phyloP scores from a whole-genome alignment of 2,329 filamentous ascomycete genomes.

The Stylonectria norvegica region DNA sequence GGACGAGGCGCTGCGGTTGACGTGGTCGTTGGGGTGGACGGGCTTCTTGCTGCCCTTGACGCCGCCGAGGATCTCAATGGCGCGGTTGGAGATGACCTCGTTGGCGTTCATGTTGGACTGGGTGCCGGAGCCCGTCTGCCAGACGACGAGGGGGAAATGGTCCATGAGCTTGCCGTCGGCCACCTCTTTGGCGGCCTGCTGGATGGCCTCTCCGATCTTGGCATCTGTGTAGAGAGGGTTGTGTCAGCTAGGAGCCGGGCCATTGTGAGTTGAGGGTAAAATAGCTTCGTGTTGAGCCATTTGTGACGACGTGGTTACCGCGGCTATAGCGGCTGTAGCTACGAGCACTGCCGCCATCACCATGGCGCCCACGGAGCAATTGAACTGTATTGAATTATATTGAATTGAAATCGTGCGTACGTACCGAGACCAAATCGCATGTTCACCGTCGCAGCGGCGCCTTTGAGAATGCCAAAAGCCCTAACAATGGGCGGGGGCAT shows the following conservation, averaged over 20 bases:
- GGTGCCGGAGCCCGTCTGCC: constrained; percentile 98
- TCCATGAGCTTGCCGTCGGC: constrained; percentile 90
- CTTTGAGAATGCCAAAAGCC: constrained; percentile 96
- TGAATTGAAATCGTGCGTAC: constrained; percentile 22
- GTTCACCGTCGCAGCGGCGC: constrained; percentile 92
- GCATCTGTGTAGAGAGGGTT: constrained; percentile 60
- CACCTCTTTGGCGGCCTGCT: constrained; percentile 91
- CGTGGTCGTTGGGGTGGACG: constrained; percentile 98
- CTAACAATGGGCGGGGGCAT: constrained; percentile 91
- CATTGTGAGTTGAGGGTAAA: constrained; percentile 2
- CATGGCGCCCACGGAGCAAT: too few species aligned
- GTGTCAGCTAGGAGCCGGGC: too few species aligned
- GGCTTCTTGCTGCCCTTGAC: constrained; percentile 96
- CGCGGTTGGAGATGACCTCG: constrained; percentile 98
- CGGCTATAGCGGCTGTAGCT: background rate
- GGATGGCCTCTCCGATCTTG: constrained; percentile 86
- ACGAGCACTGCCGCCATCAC: background rate
- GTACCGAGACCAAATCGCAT: constrained; percentile 86
- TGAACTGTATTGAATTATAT: too few species aligned
- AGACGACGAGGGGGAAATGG: constrained; percentile 97
- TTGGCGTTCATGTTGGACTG: constrained; percentile 99
- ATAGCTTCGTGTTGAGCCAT: constrained; percentile 2
- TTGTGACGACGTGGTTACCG: background rate
- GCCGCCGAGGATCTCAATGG: constrained; percentile 95
- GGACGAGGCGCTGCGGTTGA: constrained; percentile 98